These are phyloP conservation scores for Backusella tuberculispora DNA, from an alignment of 192 early-diverging fungal species.

Conservation along the genomic window DNA sequence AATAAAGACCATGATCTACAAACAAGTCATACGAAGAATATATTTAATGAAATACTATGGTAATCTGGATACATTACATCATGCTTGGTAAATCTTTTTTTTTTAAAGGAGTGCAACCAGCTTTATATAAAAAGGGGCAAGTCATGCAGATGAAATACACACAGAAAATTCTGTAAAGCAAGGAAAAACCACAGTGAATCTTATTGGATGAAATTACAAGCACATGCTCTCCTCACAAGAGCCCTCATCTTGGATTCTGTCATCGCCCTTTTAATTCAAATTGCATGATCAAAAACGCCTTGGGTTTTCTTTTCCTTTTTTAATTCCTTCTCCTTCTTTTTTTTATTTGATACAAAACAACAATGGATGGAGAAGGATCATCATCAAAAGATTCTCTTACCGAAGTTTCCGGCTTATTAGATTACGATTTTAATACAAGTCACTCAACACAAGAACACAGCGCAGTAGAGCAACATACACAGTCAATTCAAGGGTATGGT, in stretches of 20 bases:
- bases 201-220: not conserved
- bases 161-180: not conserved
- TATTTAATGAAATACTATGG: no score
- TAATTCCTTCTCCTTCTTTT: not conserved
- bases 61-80: no score
- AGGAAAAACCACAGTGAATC: not conserved
- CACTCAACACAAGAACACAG: not conserved
- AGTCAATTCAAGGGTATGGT: no score
- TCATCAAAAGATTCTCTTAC: not conserved
- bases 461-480: not conserved
- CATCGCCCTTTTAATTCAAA: not conserved
- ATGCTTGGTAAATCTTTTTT: no score
- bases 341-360: not conserved
- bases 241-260: not conserved
- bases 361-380: not conserved
- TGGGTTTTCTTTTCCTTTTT: not conserved
- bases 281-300: slow-evolving; percentile 12
- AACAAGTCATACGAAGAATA: no score
- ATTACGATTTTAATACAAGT: not conserved
- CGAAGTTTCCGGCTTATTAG: not conserved
- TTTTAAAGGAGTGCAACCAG: no score
- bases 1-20: no score
- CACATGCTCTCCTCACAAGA: not conserved
- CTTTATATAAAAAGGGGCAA: no score
- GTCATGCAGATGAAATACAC: no score